Evolutionary conservation across 345 rosid genomes (phyloP), one percentile per base, ranked within the genome.

Genomic region (Raphanus raphanistrum): DNA sequence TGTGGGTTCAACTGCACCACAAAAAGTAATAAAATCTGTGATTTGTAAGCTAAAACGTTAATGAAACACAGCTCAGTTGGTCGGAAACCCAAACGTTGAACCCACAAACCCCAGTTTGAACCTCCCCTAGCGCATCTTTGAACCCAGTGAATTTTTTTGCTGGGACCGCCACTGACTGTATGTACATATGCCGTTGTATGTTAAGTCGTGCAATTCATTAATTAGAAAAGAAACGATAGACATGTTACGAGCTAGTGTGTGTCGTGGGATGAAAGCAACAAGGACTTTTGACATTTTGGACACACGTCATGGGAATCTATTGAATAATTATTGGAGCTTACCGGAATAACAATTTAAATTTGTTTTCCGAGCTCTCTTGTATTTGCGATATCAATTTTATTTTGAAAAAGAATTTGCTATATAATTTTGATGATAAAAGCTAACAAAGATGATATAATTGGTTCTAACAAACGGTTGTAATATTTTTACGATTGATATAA

Each of bases 191-290:
- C 36, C 33, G 50, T 41, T 59, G 77, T 67, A 66, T 26, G 32
- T 36, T 54, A 17, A 63, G 48, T 64, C 8, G 50, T 38, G 63
- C 54, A 52, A 29, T 70, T 70, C 55, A 70, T 41, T 31, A 35
- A 63, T 21, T 29, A 33, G 57, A 7, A 25, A 31, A 3, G 6
- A 26, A 26, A 65, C 26, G 29, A 45, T 61, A 73, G 65, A 73
- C 50, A 7, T 66, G 31, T 50, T 72, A 12, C 13, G 63, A 65
- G 62, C 21, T 72, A 32, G 12, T 27, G 43, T 73, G 77, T 73
- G 78, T 26, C 69, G 68, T 72, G 73, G 63, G 63, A 6, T 78
- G 61, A 48, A 78, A 72, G 77, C 73, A 79, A 79, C 57, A 66
- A 60, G 10, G 17, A 66, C 63, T 71, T 13, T 12, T 21, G 38